A percentile compares a stretch with the other conserved stretches of the same genome.
Evolutionary conservation across 2,329 filamentous ascomycete genomes (phyloP).

Genomic region (Diaporthe aspalathi): DNA sequence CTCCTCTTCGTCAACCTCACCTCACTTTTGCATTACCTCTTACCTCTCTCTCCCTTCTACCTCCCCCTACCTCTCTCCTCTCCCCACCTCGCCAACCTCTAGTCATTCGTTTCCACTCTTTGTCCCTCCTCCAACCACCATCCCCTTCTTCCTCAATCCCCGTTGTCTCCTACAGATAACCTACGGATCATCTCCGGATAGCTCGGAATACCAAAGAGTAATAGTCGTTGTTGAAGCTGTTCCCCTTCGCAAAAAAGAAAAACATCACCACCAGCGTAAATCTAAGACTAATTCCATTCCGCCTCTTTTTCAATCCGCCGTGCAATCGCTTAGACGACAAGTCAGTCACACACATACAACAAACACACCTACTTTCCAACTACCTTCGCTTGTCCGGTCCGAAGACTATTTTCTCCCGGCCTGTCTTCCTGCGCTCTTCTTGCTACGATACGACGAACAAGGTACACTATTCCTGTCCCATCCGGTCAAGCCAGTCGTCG

Average conservation of each 20-base stretch:
- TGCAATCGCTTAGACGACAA: constrained; percentile 15
- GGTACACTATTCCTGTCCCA: background rate
- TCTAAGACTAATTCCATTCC: constrained; percentile 24
- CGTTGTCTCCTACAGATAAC: too few species aligned
- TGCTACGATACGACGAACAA: background rate
- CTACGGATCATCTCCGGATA: constrained; percentile 10
- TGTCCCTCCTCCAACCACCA: background rate
- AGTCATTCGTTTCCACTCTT: constrained; percentile 23
- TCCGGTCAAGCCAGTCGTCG: constrained; percentile 14
- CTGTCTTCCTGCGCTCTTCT: background rate
- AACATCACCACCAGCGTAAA: constrained; percentile 26
- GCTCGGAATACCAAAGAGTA: constrained; percentile 13
- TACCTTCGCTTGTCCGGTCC: constrained; percentile 10
- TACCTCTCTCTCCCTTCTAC: background rate
- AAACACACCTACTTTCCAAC: background rate
- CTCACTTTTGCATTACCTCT: constrained; percentile 9
- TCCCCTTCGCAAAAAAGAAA: background rate
- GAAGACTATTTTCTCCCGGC: background rate
- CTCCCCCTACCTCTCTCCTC: background rate
- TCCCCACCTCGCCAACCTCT: too few species aligned
- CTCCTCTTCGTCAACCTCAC: constrained; percentile 1
- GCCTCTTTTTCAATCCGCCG: background rate
- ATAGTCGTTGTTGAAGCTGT: constrained; percentile 22
- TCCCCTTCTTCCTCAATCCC: background rate
- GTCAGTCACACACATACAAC: background rate